Base-by-base conservation (phyloP, 2,329 filamentous ascomycete species). In the Colletotrichum falcatum region DNA sequence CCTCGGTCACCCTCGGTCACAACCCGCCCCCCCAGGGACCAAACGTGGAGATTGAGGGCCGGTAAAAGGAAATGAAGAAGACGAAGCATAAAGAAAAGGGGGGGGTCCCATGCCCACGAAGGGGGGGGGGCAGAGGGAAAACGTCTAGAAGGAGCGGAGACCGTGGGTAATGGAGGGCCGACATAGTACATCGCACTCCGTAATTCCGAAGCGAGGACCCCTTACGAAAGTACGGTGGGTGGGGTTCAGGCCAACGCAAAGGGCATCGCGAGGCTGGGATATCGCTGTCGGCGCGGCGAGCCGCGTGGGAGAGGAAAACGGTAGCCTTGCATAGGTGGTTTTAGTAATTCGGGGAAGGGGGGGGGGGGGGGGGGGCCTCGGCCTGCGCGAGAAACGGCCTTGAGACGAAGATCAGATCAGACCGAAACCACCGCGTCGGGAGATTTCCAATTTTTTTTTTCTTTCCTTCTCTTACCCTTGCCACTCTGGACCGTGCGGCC, bases 351-450 rank as follows among this genome's bases (percentile, higher is more conserved):
- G 35, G 35, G 12, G 14, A 9, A 1, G 1, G 14, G 1, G 11
- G 11, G 14, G 35, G 5, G 35, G 11, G 11, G 18, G 37, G 5
- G 16, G 16, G 5, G 6, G 39, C 39, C 28, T 70, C 67, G 63
- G 63, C 30, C 33, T 58, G 42, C 11, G 63, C 67, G 67, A 70
- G 54, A n/a, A n/a, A 68, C 33, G 30, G 60, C 63, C 63, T 33
- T 66, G 63, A 66, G 63, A 61, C 63, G 63, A 66, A 70, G 39
- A 70, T 70, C 67, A 70, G 39, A 70, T 70, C 67, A 70, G 63
- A 70, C 67, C 51, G 56, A 61, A 66, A 61, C 67, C 67, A 33
- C 28, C 46, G 44, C 49, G 56, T 42, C 49, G 56, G 55, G 42
- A 66, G 55, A 60, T 60, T 60, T 55, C 28, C 16, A 5, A 23